Conservation (phyloP, 805 yeast genomes). For the Candida corydali region DNA sequence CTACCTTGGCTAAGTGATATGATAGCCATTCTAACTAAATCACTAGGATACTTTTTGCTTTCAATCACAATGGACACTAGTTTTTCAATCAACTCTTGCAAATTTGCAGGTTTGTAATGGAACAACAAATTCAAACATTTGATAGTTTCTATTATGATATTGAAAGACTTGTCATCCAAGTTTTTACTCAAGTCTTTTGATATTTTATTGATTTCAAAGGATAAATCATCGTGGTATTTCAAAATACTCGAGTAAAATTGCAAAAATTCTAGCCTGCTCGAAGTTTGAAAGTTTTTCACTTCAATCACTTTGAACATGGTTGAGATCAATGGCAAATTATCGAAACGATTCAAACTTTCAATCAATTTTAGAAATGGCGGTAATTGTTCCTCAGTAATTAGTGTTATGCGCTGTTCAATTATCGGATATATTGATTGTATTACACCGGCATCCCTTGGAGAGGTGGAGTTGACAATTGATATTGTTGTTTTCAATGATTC, state of each 20-base stretch:
- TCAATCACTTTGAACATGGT: constrained; percentile 15
- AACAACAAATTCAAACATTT: constrained; percentile 8
- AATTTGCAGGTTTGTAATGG: not conserved
- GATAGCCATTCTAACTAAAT: constrained; percentile 24
- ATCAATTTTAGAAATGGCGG: constrained; percentile 22
- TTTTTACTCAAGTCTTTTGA: constrained; percentile 19
- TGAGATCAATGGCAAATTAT: constrained; percentile 14
- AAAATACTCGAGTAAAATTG: constrained; percentile 24
- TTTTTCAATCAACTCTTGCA: constrained; percentile 13
- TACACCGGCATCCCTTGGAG: constrained; percentile 1
- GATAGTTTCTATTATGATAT: constrained; percentile 26
- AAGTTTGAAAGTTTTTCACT: constrained; percentile 16
- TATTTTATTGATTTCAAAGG: constrained; percentile 16
- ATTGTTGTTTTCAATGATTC: constrained; percentile 41
- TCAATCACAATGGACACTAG: constrained; percentile 16
- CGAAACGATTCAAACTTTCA: constrained; percentile 22
- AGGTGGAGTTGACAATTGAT: constrained; percentile 6
- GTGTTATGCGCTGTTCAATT: constrained; percentile 2
- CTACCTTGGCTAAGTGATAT: constrained; percentile 20
- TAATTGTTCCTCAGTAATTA: constrained; percentile 14
- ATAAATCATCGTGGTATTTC: constrained; percentile 15
- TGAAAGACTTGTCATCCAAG: constrained; percentile 21
- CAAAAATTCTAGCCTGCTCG: constrained; percentile 23
- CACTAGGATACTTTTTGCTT: constrained; percentile 24
- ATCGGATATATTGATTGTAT: constrained; percentile 5